These are phyloP conservation scores for Pleurotus eryngii DNA, from an alignment of 768 basidiomycete species.

Conservation along the genomic window DNA sequence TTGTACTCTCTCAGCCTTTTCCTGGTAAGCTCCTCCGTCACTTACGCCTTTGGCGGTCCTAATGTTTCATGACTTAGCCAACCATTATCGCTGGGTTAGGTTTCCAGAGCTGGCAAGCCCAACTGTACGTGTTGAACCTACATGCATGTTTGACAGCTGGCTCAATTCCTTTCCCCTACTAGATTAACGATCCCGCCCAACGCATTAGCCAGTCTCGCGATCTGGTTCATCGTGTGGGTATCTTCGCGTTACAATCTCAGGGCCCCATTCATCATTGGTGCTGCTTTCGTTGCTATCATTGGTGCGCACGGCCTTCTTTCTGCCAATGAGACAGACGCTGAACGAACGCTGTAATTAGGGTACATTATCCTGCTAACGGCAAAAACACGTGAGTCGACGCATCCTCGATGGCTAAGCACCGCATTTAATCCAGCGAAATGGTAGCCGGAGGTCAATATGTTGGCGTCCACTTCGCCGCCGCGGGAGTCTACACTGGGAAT, in stretches of 20 bases:
- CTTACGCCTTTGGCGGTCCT: neutral
- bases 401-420: neutral
- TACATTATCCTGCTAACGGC: slow-evolving; percentile 55
- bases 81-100: slow-evolving; percentile 59
- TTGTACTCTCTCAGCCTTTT: slow-evolving; percentile 58
- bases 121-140: slow-evolving; percentile 36
- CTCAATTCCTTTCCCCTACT: neutral
- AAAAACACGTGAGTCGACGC: slow-evolving; percentile 32
- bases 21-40: slow-evolving; percentile 32
- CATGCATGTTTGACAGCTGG: neutral
- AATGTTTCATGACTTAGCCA: slow-evolving; percentile 30
- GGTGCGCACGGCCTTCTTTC: slow-evolving; percentile 32
- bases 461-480: slow-evolving; percentile 52
- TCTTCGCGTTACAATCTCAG: slow-evolving; percentile 43
- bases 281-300: slow-evolving; percentile 47
- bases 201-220: slow-evolving; percentile 43
- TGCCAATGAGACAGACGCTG: neutral
- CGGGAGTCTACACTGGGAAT: slow-evolving; percentile 57
- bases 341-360: slow-evolving; percentile 21
- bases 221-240: slow-evolving; percentile 48
- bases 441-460: slow-evolving; percentile 53
- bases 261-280: slow-evolving; percentile 51
- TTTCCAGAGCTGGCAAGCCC: slow-evolving; percentile 57
- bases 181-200: slow-evolving; percentile 64
- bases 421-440: too few species aligned